Evolutionary conservation across 179 eudicot genomes (phyloP).

Genomic region (Carnegiea gigantea): DNA sequence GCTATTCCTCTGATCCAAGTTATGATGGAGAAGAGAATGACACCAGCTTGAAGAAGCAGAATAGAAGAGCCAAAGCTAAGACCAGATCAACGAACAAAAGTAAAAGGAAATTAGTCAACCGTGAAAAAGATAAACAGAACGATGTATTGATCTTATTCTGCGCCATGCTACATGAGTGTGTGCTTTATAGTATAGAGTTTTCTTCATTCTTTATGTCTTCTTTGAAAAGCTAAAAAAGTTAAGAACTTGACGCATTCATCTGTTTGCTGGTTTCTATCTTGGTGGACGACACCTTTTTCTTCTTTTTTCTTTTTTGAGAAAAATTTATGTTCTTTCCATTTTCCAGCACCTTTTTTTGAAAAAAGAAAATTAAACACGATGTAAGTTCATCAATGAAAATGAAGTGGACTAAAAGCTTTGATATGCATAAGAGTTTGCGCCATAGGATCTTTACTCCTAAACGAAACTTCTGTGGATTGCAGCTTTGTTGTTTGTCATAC

Average conservation of each 20-base stretch:
- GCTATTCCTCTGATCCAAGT: constrained; percentile 27
- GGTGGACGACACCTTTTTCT: background rate
- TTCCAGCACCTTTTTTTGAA: background rate
- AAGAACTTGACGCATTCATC: background rate
- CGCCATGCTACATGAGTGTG: background rate
- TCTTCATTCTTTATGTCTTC: background rate
- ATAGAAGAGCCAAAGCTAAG: constrained; percentile 21
- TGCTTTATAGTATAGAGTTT: background rate
- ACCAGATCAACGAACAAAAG: constrained; percentile 22
- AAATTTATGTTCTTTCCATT: background rate
- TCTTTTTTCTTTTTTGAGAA: background rate
- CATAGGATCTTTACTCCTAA: constrained; percentile 6
- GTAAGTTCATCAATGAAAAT: background rate
- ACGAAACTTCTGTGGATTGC: constrained; percentile 10
- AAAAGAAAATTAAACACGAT: background rate
- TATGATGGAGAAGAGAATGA: constrained; percentile 26
- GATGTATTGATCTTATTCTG: constrained; percentile 32
- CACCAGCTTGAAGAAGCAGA: constrained; percentile 33
- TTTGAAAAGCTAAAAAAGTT: background rate
- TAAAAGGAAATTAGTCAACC: background rate
- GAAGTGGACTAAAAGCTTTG: background rate
- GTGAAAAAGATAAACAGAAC: constrained; percentile 23
- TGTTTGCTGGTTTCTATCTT: background rate
- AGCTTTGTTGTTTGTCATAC: constrained; percentile 1
- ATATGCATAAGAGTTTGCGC: background rate